Conservation (phyloP, 306 rosid genomes). For the Sesbania bispinosa region DNA sequence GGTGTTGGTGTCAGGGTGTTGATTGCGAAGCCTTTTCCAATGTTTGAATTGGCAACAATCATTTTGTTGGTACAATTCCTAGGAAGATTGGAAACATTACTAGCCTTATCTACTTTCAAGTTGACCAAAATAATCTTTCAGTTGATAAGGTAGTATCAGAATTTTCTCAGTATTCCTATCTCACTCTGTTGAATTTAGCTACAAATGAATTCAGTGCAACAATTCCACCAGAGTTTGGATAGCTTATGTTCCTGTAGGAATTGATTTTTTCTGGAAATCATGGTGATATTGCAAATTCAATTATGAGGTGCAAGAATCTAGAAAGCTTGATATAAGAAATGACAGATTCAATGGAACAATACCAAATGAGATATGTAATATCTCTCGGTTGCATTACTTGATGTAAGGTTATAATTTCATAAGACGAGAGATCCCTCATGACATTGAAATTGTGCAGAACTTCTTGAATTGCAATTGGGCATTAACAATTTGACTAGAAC, state of each 20-base stretch:
- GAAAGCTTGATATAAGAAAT: no score
- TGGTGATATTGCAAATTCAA: conserved; percentile 61
- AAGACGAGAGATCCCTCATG: conserved; percentile 64
- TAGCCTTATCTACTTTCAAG: conserved; percentile 80
- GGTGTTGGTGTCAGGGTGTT: no score
- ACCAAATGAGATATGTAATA: no score
- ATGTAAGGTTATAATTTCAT: conserved; percentile 64
- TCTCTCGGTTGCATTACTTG: no score
- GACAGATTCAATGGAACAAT: no score
- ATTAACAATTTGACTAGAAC: conserved; percentile 62
- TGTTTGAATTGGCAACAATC: conserved; percentile 29
- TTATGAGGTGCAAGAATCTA: no score
- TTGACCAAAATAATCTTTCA: conserved; percentile 65
- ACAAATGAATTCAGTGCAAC: conserved; percentile 62
- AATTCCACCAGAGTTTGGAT: conserved; percentile 61
- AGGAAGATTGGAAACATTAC: conserved; percentile 70
- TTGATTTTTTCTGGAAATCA: conserved; percentile 64
- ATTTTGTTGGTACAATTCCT: no score
- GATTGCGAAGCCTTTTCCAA: conserved; percentile 14
- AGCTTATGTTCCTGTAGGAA: conserved; percentile 72
- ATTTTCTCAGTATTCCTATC: conserved; percentile 60
- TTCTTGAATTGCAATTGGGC: conserved; percentile 62
- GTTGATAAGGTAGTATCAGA: conserved; percentile 52
- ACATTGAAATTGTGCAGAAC: conserved; percentile 71
- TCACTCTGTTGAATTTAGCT: conserved; percentile 72